phyloP scores from a whole-genome alignment of 176 grass and related monocot species.

The Oryza glaberrima region DNA sequence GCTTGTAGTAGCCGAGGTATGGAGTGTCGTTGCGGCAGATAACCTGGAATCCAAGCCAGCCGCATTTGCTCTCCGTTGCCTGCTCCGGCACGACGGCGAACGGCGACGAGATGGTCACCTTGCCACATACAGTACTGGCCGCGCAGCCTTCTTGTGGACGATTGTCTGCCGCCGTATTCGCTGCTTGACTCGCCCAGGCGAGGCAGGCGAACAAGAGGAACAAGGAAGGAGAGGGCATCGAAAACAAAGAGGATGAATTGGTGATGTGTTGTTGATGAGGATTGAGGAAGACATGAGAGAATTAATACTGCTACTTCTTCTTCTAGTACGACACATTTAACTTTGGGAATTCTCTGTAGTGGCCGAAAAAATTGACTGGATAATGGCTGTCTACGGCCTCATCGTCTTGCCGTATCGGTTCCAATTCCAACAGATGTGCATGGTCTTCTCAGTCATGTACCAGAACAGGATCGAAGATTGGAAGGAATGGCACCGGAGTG shows the following conservation, averaged over 20 bases:
- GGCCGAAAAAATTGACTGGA: not conserved
- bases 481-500: not conserved
- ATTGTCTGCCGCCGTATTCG: no score
- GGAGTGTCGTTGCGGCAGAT: rapidly evolving
- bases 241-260: not conserved
- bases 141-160: not conserved
- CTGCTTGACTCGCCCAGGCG: not conserved
- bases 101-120: not conserved
- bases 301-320: not conserved
- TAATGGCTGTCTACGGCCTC: no score
- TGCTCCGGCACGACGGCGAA: not conserved
- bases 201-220: not conserved
- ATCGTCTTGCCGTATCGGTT: no score
- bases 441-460: not conserved
- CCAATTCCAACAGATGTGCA: not conserved
- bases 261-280: not conserved
- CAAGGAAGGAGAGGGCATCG: not conserved
- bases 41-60: not conserved
- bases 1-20: not conserved
- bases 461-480: not conserved
- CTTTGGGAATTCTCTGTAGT: not conserved
- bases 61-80: not conserved
- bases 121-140: not conserved
- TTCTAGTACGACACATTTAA: no score
- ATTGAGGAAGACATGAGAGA: not conserved